Evolutionary conservation across 2,329 filamentous ascomycete genomes (phyloP), one percentile per base, ranked within the genome.

Genomic region (Aotearoamyces nothofagi): DNA sequence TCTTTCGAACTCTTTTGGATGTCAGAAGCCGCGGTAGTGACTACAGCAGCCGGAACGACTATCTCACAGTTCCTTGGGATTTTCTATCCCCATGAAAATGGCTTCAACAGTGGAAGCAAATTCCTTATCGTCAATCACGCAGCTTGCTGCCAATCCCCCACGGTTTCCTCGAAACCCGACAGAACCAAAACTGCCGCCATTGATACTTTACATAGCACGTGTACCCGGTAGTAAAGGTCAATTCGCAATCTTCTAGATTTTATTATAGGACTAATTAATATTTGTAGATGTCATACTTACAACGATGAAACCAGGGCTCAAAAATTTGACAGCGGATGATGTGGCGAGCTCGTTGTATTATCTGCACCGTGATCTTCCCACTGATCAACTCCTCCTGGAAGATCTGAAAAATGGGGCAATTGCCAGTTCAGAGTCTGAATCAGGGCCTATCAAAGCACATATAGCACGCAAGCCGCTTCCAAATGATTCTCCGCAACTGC

Each of bases 301-400:
- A 2, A 81, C 90, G 1, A 67, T 90, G 37, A 93, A 92, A 49
- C 90, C 90, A 2, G 75, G 80, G 29, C 66, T 78, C 23, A 93
- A 90, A 51, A 87, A 83, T 35, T 82, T 98, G 38, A 92, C 83
- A 0, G 75, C 70, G 24, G 77, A 86, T 49, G 87, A 94, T 48
- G 76, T 98, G 27, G 71, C 78, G 32, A 82, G 74, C 43, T 92
- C 78, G 9, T 64, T 98, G 4, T 98, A 96, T 55, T 96, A 90
- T 49, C 60, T 94, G 30, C 87, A 96, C 53, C 50, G 58, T 10
- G 41, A 41, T 19, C 32, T 31, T 36, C 47, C 47, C 7, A 41
- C 43, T 16, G 27, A 39, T 24, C 25, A 25, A 15, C 15, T 22
- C 4, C 17, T 26, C n/a, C 5, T 30, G 11, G 35, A 37, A 15